A percentile compares a stretch with the other conserved stretches of the same genome.
phyloP scores from a whole-genome alignment of 1,139 yeast species.

The Diutina sp. region DNA sequence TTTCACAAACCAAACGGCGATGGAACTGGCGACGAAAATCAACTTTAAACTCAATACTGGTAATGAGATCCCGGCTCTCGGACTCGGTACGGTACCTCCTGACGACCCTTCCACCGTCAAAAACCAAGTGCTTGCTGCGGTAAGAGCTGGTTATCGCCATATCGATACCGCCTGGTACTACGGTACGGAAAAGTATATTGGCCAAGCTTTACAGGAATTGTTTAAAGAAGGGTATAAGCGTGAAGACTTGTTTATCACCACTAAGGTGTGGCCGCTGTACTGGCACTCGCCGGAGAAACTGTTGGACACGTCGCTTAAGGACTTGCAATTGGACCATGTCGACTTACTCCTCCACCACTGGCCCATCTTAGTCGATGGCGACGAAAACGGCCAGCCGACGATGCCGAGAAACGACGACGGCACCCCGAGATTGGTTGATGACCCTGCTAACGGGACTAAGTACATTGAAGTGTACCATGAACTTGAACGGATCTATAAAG shows the following conservation, averaged over 20 bases:
- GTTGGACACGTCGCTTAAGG: conserved; percentile 19
- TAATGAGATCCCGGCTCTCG: not conserved
- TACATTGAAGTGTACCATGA: conserved; percentile 35
- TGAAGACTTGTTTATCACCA: conserved; percentile 46
- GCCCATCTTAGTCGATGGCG: conserved; percentile 42
- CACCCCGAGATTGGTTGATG: conserved; percentile 26
- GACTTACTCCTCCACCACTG: conserved; percentile 51
- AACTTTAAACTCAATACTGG: not conserved
- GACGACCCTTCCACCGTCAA: conserved; percentile 9
- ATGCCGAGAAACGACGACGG: conserved; percentile 28
- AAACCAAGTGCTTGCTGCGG: conserved; percentile 24
- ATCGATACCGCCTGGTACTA: conserved; percentile 35
- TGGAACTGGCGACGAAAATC: not conserved
- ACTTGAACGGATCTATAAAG: conserved; percentile 27
- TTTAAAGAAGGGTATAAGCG: conserved; percentile 38
- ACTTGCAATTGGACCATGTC: conserved; percentile 41
- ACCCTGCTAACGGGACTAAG: conserved; percentile 22
- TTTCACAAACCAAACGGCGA: not conserved
- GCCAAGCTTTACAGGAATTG: conserved; percentile 35
- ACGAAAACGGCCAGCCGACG: conserved; percentile 23
- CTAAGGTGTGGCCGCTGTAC: conserved; percentile 44
- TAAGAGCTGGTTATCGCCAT: conserved; percentile 28
- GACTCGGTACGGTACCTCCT: conserved; percentile 1
- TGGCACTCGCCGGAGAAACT: conserved; percentile 26
- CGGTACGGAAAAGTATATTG: conserved; percentile 36